Evolutionary conservation across 1,284 basidiomycete genomes (phyloP).

Genomic region (Sporisorium exsertum): DNA sequence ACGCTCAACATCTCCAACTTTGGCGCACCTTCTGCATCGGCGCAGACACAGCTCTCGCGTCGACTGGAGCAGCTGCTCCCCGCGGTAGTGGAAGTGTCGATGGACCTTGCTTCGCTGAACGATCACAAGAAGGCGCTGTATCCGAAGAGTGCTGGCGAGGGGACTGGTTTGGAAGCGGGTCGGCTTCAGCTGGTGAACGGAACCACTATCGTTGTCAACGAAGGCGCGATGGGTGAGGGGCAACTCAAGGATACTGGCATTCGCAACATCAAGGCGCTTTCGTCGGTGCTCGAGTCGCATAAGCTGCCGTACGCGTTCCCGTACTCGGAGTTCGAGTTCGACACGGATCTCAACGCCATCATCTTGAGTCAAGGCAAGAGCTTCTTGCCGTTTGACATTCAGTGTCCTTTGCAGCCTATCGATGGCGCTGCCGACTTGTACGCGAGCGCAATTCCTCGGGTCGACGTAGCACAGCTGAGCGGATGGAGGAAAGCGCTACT

Average conservation of each 20-base stretch:
- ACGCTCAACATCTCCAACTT: slow-evolving; percentile 73
- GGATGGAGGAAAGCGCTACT: slow-evolving; percentile 39
- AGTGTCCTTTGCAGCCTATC: slow-evolving; percentile 34
- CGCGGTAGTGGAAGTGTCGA: slow-evolving; percentile 74
- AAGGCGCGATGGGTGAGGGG: slow-evolving; percentile 78
- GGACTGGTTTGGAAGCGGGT: slow-evolving; percentile 81
- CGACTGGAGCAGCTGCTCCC: slow-evolving; percentile 73
- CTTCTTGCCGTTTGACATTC: slow-evolving; percentile 67
- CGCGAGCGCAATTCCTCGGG: slow-evolving; percentile 9
- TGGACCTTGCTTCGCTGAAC: slow-evolving; percentile 73
- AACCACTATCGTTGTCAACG: slow-evolving; percentile 77
- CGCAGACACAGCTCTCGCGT: slow-evolving; percentile 74
- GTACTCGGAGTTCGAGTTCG: slow-evolving; percentile 79
- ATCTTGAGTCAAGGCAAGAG: slow-evolving; percentile 77
- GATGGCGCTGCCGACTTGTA: slow-evolving; percentile 8
- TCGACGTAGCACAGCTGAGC: slow-evolving; percentile 19
- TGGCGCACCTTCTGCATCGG: slow-evolving; percentile 70
- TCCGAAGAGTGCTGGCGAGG: slow-evolving; percentile 75
- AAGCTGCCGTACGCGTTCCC: slow-evolving; percentile 84
- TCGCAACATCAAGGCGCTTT: slow-evolving; percentile 78
- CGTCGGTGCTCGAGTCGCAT: slow-evolving; percentile 78
- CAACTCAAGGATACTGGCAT: slow-evolving; percentile 78
- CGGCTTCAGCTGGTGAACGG: slow-evolving; percentile 79
- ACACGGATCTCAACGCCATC: slow-evolving; percentile 79
- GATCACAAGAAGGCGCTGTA: slow-evolving; percentile 61